Evolutionary conservation across 345 rosid genomes (phyloP).

Genomic region (Balakata baccata): DNA sequence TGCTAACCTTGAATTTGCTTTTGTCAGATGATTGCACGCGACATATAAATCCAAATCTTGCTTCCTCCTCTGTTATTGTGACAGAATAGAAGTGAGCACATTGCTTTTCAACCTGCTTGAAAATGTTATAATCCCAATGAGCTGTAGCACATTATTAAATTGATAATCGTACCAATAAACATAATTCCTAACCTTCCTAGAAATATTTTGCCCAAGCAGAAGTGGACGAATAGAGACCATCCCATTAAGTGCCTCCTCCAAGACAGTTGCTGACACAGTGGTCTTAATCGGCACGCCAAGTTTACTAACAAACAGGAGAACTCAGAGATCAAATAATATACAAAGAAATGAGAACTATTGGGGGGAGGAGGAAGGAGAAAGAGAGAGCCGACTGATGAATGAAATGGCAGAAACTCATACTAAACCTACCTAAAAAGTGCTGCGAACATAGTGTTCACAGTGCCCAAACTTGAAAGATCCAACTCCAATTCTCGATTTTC

Average conservation of each 20-base stretch:
- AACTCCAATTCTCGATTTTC: constrained; percentile 85
- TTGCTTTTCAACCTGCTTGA: constrained; percentile 92
- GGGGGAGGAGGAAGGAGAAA: neutral
- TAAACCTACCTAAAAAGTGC: constrained; percentile 76
- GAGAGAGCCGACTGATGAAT: neutral
- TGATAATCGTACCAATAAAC: constrained; percentile 19
- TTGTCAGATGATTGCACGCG: constrained; percentile 88
- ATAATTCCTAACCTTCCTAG: constrained; percentile 58
- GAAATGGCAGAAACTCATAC: neutral
- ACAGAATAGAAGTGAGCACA: constrained; percentile 96
- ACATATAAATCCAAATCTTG: constrained; percentile 79
- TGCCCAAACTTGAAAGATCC: constrained; percentile 95
- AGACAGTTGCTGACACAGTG: constrained; percentile 82
- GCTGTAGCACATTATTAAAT: constrained; percentile 12
- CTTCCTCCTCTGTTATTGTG: constrained; percentile 84
- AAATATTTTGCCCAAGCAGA: constrained; percentile 55
- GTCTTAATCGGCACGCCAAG: constrained; percentile 99
- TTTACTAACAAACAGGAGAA: constrained; percentile 48
- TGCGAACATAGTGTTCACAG: constrained; percentile 93
- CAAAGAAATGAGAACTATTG: neutral
- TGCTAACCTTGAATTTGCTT: constrained; percentile 94
- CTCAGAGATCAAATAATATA: neutral
- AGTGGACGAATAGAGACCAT: constrained; percentile 61
- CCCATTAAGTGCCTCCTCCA: constrained; percentile 98
- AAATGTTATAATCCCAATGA: constrained; percentile 27